Evolutionary conservation across 2,329 filamentous ascomycete genomes (phyloP), one percentile per base, ranked within the genome.

Genomic region (Volutella citrinella): DNA sequence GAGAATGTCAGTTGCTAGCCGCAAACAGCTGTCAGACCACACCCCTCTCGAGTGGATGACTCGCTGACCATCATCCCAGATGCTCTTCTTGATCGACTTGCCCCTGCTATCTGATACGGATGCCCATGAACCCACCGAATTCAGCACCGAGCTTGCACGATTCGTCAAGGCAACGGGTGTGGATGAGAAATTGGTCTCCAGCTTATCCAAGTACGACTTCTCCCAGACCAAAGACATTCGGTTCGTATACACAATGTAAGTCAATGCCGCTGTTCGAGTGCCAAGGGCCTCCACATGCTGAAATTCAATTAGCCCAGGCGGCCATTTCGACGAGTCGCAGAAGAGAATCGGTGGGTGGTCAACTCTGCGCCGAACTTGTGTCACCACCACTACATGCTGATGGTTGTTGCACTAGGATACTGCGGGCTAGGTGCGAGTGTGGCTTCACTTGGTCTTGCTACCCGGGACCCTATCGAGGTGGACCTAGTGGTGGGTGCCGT

Each of bases 71-170:
- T 20, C n/a, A 51, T 46, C 39, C 21, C 37, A 85, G 81, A 83
- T 82, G 50, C 79, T 90, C 7, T 97, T 95, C 56, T 56, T 97
- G n/a, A 90, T 98, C 46, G 93, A 98, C 56, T 75, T 97, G 8
- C 91, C 93, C 6, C 72, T 76, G 24, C 59, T 78, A 16, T 50
- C 63, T n/a, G 51, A 55, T 23, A 47, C 52, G n/a, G 47, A 46
- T 31, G 35, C 45, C 16, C 46, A 42, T 42, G 60, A 48, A 39
- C 62, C 45, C 59, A 65, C 53, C 21, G 36, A 34, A 19, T 96
- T 95, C 56, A 78, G 78, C 14, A 71, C 77, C 38, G 84, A 91
- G 24, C 66, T 96, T 17, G 59, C 74, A 15, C 75, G 78, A 51
- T 95, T 93, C 51, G 64, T 94, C 4, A 63, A 68, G 36, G 82